Base-by-base conservation (phyloP, 352 stramenopile species). In the Pythium sukuiense region DNA sequence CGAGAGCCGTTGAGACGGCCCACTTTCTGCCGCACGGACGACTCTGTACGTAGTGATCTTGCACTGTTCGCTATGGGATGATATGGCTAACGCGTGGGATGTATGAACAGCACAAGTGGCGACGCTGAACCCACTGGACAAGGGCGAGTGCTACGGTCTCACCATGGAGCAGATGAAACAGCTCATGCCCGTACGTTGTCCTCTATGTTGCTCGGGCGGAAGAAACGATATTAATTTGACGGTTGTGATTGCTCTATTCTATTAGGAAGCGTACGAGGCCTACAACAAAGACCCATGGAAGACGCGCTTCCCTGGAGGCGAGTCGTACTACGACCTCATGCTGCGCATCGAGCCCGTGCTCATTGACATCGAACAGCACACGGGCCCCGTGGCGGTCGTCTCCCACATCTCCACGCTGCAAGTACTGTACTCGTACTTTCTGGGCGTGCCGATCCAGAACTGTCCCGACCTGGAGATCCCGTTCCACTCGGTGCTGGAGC, bases 301-400 rank as follows among this genome's bases (percentile, higher is more conserved):
- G 59, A 92, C 86, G 49, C 83, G 86, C 14, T 94, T 94, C 59
- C 89, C 88, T 0, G 92, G 92, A 16, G 94, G 93, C 59, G 94
- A 98, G 76, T 97, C 89, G 8, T 98, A 98, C 73, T 84, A 93
- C 49, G 94, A 98, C 70, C 87, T 98, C 29, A 98, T 98, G 78
- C 73, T 96, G 65, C 88, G 94, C 18, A 73, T 98, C 26, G 83
- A 96, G 63, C 91, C 92, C 30, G 82, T 98, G 50, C 87, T 98
- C 58, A 97, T 98, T 63, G 93, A 98, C 74, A 93, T 98, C 37
- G 88, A 95, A 63, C 85, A 95, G 55, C 85, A 93, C 70, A 93
- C 85, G n/a, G 82, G 85, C 0, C 85, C 87, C 8, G 87, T 96
- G 55, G 62, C 92, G 13, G 83, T 96, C n/a, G 85, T 96, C 30